These are phyloP conservation scores for Graphiopsis chlorocephala DNA, from an alignment of 2,329 filamentous ascomycete species.

Conservation along the genomic window DNA sequence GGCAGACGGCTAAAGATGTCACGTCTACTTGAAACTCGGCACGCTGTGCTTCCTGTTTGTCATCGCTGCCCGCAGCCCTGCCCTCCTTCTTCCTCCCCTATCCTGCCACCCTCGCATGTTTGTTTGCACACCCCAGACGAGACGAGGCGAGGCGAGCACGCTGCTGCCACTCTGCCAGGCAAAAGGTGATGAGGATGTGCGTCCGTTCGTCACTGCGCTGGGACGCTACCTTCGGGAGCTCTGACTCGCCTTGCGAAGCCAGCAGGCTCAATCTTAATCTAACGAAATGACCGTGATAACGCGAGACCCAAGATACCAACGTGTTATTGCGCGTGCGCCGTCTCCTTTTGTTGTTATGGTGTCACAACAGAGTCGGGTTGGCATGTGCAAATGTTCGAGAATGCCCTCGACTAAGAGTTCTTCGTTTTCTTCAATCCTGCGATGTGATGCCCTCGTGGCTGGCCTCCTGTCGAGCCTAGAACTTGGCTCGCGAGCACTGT, in stretches of 20 bases:
- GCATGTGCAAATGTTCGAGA: background rate
- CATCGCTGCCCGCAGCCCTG: background rate
- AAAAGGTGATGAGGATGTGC: background rate
- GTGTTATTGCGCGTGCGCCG: background rate
- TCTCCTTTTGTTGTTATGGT: background rate
- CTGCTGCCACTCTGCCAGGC: background rate
- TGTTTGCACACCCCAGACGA: background rate
- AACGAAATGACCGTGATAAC: background rate
- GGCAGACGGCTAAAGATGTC: background rate
- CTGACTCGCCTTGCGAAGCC: background rate
- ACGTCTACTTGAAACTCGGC: background rate
- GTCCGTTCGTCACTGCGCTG: background rate
- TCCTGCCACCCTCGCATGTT: background rate
- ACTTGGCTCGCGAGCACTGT: background rate
- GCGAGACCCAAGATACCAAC: background rate
- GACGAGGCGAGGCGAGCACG: background rate
- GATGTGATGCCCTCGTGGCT: background rate
- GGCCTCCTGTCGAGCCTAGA: background rate
- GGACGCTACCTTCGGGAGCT: background rate
- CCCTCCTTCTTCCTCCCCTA: background rate
- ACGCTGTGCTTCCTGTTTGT: background rate
- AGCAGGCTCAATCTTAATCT: conserved; percentile 1
- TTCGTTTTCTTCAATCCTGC: background rate
- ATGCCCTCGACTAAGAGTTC: no score
- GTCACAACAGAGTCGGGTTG: background rate